Percentiles rank a stretch among this genome's conserved stretches.
These are phyloP conservation scores for Coniochaeta pulveracea DNA, from an alignment of 2,329 filamentous ascomycete genomes.

Conservation along the genomic window DNA sequence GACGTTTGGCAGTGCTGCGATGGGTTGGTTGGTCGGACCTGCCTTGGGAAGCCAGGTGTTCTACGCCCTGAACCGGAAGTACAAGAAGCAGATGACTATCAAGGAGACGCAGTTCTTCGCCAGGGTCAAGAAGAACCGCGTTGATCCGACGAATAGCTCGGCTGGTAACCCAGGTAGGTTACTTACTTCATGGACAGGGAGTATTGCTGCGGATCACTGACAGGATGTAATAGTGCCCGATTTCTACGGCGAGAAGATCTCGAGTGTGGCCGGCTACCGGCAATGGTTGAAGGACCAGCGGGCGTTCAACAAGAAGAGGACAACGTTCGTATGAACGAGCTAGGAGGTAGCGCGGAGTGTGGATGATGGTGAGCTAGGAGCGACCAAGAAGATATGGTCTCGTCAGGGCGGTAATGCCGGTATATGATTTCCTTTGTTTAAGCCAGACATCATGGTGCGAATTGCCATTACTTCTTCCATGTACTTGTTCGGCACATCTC, in stretches of 20 bases:
- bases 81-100: slow-evolving; percentile 59
- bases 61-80: slow-evolving; percentile 60
- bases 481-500: not conserved
- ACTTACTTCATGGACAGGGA: too few species aligned
- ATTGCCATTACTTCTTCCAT: not conserved
- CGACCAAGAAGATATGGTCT: not conserved
- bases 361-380: not conserved
- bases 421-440: slow-evolving; percentile 1
- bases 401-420: not conserved
- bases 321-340: slow-evolving; percentile 42
- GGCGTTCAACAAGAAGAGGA: slow-evolving; percentile 88
- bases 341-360: too few species aligned
- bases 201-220: slow-evolving; percentile 4
- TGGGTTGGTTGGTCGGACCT: slow-evolving; percentile 82
- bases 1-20: slow-evolving; percentile 63
- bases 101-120: slow-evolving; percentile 94
- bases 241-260: slow-evolving; percentile 98
- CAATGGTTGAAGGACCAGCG: slow-evolving; percentile 97
- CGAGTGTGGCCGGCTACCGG: slow-evolving; percentile 80
- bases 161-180: slow-evolving; percentile 67
- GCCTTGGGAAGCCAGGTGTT: slow-evolving; percentile 72
- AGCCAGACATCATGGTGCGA: not conserved
- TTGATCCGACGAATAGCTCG: slow-evolving; percentile 81
- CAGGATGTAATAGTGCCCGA: slow-evolving; percentile 58
- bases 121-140: slow-evolving; percentile 81